Evolutionary conservation across 805 yeast species (phyloP).

Genomic region (Teunomyces cretensis): DNA sequence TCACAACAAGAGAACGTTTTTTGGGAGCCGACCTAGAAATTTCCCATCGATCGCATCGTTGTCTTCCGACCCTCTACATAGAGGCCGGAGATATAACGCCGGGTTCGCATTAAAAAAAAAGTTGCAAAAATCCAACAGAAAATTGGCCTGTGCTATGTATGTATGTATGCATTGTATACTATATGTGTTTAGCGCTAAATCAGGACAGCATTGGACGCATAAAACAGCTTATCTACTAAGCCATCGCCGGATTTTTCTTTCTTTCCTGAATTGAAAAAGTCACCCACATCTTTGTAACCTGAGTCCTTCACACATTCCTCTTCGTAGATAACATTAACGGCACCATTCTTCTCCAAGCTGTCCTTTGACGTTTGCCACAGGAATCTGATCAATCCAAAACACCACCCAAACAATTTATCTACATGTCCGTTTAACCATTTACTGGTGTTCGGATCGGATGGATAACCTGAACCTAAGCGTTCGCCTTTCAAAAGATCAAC

Average conservation of each 20-base stretch:
- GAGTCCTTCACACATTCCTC: constrained; percentile 40
- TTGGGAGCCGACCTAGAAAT: constrained; percentile 3
- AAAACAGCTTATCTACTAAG: constrained; percentile 2
- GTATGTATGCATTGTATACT: neutral
- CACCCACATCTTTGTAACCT: constrained; percentile 28
- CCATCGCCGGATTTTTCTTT: neutral
- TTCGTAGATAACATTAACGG: constrained; percentile 61
- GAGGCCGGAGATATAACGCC: constrained; percentile 2
- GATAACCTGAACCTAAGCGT: constrained; percentile 83
- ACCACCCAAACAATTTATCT: constrained; percentile 86
- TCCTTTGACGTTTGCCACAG: constrained; percentile 95
- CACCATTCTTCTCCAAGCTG: constrained; percentile 53
- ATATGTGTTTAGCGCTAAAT: neutral
- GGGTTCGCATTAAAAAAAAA: constrained; percentile 3
- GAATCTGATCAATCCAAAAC: constrained; percentile 65
- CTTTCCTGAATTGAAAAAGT: constrained; percentile 13
- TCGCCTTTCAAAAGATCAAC: constrained; percentile 37
- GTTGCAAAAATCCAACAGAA: constrained; percentile 4
- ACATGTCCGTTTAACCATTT: constrained; percentile 65
- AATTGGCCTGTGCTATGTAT: neutral
- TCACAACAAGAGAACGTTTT: constrained; percentile 3
- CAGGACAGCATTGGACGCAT: neutral
- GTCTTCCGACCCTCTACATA: constrained; percentile 22
- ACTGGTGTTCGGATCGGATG: constrained; percentile 87
- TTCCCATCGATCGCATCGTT: constrained; percentile 23